Evolutionary conservation across 805 yeast species (phyloP).

Genomic region (Starmerella vitae): DNA sequence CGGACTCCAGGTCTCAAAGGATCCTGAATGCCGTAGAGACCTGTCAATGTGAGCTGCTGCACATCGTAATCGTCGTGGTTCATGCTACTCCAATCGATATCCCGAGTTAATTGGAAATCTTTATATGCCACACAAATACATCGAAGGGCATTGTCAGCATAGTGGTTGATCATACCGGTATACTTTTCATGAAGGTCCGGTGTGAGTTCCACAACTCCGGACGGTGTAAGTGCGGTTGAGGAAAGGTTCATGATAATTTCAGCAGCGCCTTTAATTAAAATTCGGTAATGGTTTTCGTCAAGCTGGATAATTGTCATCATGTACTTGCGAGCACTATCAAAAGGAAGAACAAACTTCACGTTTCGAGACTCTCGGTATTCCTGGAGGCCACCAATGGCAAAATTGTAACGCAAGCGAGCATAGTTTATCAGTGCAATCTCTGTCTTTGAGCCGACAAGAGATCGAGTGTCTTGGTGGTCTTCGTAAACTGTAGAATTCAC

Average conservation of each 20-base stretch:
- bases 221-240: constrained; percentile 22
- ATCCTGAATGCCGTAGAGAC: constrained; percentile 85
- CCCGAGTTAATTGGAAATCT: constrained; percentile 33
- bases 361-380: constrained; percentile 32
- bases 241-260: constrained; percentile 65
- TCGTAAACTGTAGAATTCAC: constrained; percentile 88
- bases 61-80: constrained; percentile 19
- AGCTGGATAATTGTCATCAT: constrained; percentile 59
- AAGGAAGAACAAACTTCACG: constrained; percentile 66
- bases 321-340: constrained; percentile 88
- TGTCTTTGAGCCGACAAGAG: constrained; percentile 82
- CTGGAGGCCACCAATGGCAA: constrained; percentile 34
- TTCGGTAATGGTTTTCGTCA: constrained; percentile 35
- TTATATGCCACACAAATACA: constrained; percentile 79
- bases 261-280: constrained; percentile 86
- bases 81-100: constrained; percentile 11
- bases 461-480: constrained; percentile 34
- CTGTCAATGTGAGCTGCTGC: constrained; percentile 41
- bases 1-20: constrained; percentile 83
- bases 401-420: constrained; percentile 44
- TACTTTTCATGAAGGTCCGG: constrained; percentile 26
- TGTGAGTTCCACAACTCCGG: constrained; percentile 8
- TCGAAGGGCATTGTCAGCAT: constrained; percentile 71
- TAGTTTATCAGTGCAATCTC: constrained; percentile 74
- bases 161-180: constrained; percentile 35